Conservation (phyloP, 1,139 yeast species). For the Protomyces gravidus region DNA sequence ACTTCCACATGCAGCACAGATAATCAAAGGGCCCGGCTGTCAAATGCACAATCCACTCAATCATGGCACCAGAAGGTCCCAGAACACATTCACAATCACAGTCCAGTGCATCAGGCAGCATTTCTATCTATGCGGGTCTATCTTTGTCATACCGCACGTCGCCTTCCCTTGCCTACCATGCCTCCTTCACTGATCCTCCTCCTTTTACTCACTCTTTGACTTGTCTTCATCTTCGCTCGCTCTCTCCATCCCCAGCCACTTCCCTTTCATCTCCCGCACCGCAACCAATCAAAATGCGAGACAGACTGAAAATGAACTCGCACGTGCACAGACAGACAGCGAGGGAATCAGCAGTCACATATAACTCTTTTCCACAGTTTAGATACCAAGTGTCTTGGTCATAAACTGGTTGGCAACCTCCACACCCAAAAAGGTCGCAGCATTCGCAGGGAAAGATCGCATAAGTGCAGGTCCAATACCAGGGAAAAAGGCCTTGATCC, state of each 20-base stretch:
- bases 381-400: slow-evolving; percentile 27
- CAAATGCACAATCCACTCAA: too few relatives aligned
- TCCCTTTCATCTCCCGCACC: neutral
- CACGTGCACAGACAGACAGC: too few relatives aligned
- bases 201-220: neutral
- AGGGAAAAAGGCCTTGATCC: slow-evolving; percentile 90
- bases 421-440: slow-evolving; percentile 94
- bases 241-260: neutral
- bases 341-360: neutral
- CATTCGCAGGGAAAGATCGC: slow-evolving; percentile 96
- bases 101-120: too few relatives aligned
- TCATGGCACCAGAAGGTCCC: too few relatives aligned
- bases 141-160: too few relatives aligned
- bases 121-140: too few relatives aligned
- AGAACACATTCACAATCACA: too few relatives aligned
- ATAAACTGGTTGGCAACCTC: slow-evolving; percentile 76
- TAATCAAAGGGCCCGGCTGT: too few relatives aligned
- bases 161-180: neutral
- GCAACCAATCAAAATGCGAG: neutral
- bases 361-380: neutral
- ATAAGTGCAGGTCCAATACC: slow-evolving; percentile 94
- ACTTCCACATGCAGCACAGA: too few relatives aligned
- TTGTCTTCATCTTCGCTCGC: neutral
- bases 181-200: neutral
- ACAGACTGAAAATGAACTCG: too few relatives aligned